Base-by-base conservation (phyloP, 768 basidiomycete genomes). In the Tricholoma furcatifolium region DNA sequence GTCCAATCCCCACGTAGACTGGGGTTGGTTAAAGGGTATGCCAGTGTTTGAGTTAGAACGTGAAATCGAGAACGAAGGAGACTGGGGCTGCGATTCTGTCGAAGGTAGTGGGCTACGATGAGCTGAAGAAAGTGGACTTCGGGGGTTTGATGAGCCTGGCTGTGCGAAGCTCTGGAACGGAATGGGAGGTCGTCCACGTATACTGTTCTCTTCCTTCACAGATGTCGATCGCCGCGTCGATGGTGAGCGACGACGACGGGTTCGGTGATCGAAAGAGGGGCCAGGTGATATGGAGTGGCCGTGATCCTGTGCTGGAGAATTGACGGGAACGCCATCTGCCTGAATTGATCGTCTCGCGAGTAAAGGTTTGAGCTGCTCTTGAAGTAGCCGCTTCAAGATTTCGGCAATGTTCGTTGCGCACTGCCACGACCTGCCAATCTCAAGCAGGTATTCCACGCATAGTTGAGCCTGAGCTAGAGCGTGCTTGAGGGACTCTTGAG, bases 391-490 rank as follows among this genome's bases (percentile, higher is more conserved):
- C n/a, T 67, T 64, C 47, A 83, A 67, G 38, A 81, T 82, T 12
- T 68, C 72, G 2, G 73, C 75, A 47, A 79, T 78, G 56, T 74
- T 76, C 4, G 66, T 72, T 1, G 81, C 80, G 54, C 80, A 79
- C 44, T 78, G 74, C 77, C 80, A 84, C 1, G 78, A 77, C 50
- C 69, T 67, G 0, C 80, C 82, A 30, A 80, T 78, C 63, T 81
- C 79, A n/a, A 66, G 62, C 1, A 85, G 71, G 59, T 81, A 79
- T 20, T 71, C 67, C 42, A 82, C 67, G 56, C 80, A 80, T 8
- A 75, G 65, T 46, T 76, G 70, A 8, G 76, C 74, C 45, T 80
- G 75, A 1, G 69, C 60, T 38, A 76, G 62, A 4, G 77, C 70
- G 4, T 73, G 68, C 6, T 71, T 67, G 21, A 81, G 71, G 2